Conservation (phyloP, 169 alveolate species). For the Plasmodium falciparum region DNA sequence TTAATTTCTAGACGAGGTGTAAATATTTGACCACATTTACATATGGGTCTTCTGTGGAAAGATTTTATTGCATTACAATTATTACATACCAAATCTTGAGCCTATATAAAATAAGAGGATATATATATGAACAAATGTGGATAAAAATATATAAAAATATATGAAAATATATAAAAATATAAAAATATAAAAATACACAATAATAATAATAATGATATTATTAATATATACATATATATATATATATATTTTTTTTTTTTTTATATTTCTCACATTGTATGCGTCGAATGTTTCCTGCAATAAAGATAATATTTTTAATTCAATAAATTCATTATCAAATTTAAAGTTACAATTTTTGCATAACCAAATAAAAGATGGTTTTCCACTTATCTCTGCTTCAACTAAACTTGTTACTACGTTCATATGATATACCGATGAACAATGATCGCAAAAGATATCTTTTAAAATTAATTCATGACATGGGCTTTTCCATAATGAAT, state of each 20-base stretch:
- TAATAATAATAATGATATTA: background rate
- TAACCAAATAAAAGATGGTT: conserved; percentile 65
- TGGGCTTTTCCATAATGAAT: conserved; percentile 82
- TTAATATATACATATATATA: too few relatives aligned
- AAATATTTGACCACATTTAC: conserved; percentile 64
- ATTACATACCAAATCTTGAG: conserved; percentile 70
- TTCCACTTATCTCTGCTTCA: conserved; percentile 77
- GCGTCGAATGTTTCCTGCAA: conserved; percentile 69
- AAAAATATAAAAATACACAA: background rate
- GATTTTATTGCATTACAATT: conserved; percentile 71
- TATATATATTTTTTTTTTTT: too few relatives aligned
- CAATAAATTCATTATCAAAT: conserved; percentile 59
- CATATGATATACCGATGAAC: conserved; percentile 83
- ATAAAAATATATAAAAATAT: conserved; percentile 8
- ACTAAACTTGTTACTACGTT: conserved; percentile 81
- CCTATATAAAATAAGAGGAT: conserved; percentile 15
- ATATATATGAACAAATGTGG: background rate
- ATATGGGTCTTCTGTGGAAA: conserved; percentile 66
- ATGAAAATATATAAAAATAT: background rate
- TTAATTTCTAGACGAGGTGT: conserved; percentile 48
- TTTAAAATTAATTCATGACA: conserved; percentile 75
- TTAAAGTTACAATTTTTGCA: conserved; percentile 75
- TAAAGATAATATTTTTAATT: conserved; percentile 28
- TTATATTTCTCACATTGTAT: conserved; percentile 33
- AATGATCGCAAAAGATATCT: conserved; percentile 80